A percentile compares a stretch with the other conserved stretches of the same genome.
Evolutionary conservation across 2,329 filamentous ascomycete genomes (phyloP).

Genomic region (Huntiella savannae): DNA sequence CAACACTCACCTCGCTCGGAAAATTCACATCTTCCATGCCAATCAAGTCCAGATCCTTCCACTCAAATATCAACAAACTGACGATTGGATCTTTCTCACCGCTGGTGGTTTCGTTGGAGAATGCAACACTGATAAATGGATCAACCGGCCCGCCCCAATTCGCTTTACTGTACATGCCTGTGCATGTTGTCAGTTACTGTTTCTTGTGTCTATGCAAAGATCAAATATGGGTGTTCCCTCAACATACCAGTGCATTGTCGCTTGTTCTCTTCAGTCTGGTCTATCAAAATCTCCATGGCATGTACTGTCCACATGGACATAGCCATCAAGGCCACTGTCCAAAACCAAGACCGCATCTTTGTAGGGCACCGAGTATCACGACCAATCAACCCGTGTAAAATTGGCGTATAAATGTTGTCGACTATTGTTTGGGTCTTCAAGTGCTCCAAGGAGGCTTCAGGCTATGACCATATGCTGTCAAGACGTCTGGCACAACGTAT

Average conservation of each 20-base stretch:
- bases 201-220: neutral
- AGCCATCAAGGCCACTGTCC: slow-evolving; percentile 21
- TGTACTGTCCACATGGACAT: slow-evolving; percentile 33
- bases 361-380: too few species aligned
- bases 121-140: slow-evolving; percentile 75
- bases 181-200: slow-evolving; percentile 16
- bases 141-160: slow-evolving; percentile 77
- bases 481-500: too few species aligned
- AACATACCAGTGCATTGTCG: slow-evolving; percentile 49
- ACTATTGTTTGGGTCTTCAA: too few species aligned
- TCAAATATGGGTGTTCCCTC: slow-evolving; percentile 19
- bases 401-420: too few species aligned
- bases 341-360: slow-evolving; percentile 11
- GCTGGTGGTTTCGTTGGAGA: slow-evolving; percentile 39
- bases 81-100: slow-evolving; percentile 50
- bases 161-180: slow-evolving; percentile 81
- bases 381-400: too few species aligned
- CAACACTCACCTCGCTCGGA: slow-evolving; percentile 30
- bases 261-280: slow-evolving; percentile 54
- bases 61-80: slow-evolving; percentile 84
- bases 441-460: too few species aligned
- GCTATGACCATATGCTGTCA: too few species aligned
- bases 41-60: slow-evolving; percentile 65
- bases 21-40: slow-evolving; percentile 43
- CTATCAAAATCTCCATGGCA: slow-evolving; percentile 40